Evolutionary conservation across 2,329 filamentous ascomycete genomes (phyloP), one percentile per base, ranked within the genome.

Genomic region (Neocatenulostroma microsporum): DNA sequence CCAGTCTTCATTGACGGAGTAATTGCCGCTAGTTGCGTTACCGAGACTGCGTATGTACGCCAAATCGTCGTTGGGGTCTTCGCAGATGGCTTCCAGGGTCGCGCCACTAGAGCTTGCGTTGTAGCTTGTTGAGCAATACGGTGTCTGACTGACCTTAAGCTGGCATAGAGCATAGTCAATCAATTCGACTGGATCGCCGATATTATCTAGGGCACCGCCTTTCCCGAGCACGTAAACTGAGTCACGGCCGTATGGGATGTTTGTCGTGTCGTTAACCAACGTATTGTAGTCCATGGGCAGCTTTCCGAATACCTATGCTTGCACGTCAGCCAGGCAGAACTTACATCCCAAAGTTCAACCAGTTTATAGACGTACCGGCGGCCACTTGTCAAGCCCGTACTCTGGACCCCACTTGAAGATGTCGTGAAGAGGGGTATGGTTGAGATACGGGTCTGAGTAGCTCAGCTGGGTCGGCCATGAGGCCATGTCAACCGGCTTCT

Each of bases 161-260:
- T 79, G 68, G 53, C 84, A 91, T 1, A 91, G 60, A 0, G 78
- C 76, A 51, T 80, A 87, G 20, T 74, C 66, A 5, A 30, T 42
- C 10, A 24, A 48, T 17, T 36, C 29, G 3, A 20, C 28, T 2
- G 36, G 18, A 14, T 20, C 37, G 7, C 35, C 31, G 3, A 9
- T n/a, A 3, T 23, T 19, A 25, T 48, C 45, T 1, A 12, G 21
- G 2, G 42, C 28, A 1, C 45, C 49, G 45, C 30, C 60, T 34
- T 79, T 77, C 2, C 69, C 75, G 1, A 91, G 66, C 0, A 87
- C 45, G 51, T 87, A 88, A 2, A 87, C 67, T 0, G 78, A 64
- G 35, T 77, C 68, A 2, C 67, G 53, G 9, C 65, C 63, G 41
- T 52, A 63, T 2, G 26, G 9, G 8, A 19, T 14, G 13, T 39